Conservation (phyloP, 2,329 filamentous ascomycete species). For the Pyrenophora graminea region DNA sequence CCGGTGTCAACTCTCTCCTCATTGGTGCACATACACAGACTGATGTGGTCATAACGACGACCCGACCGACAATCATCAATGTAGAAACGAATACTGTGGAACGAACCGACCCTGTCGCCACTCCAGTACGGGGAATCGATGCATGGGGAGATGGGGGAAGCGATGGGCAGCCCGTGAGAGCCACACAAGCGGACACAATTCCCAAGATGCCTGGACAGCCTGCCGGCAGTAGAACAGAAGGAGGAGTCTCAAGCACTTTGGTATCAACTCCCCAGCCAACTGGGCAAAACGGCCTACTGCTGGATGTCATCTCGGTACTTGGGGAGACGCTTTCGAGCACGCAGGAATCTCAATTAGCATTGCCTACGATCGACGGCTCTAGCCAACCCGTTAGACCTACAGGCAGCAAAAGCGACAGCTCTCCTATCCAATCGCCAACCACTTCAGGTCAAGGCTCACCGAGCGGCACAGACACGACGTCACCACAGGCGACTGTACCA, state of each 20-base stretch:
- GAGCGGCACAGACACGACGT: conserved; percentile 1
- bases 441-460: neutral
- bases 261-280: conserved; percentile 5
- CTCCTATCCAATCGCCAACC: neutral
- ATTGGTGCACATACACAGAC: conserved; percentile 6
- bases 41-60: conserved; percentile 16
- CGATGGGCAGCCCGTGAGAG: neutral
- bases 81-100: conserved; percentile 19
- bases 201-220: neutral
- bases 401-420: too few relatives aligned
- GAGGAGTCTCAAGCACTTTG: neutral
- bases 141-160: neutral
- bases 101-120: neutral
- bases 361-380: neutral
- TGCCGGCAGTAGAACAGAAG: neutral
- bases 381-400: neutral
- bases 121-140: neutral
- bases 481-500: conserved; percentile 1
- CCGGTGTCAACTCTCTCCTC: neutral
- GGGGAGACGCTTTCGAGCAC: conserved; percentile 10
- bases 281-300: conserved; percentile 17
- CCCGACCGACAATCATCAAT: conserved; percentile 21
- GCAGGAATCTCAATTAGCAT: conserved; percentile 8
- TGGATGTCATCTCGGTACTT: conserved; percentile 23
- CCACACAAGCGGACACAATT: neutral